phyloP scores from a whole-genome alignment of 345 rosid species.

The Rhodomyrtus tomentosa region DNA sequence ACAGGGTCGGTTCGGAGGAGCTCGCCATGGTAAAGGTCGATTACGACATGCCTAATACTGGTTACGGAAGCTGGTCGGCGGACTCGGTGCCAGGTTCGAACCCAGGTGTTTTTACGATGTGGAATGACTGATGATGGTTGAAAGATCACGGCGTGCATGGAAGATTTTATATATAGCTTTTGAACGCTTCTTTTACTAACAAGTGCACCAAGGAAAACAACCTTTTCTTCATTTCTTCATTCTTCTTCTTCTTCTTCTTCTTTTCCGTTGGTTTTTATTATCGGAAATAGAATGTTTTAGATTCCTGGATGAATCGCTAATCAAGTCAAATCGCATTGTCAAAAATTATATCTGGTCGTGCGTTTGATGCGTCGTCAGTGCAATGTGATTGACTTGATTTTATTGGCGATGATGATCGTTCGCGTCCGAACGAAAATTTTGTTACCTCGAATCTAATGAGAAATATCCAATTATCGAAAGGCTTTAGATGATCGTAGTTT shows the following conservation, averaged over 20 bases:
- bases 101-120: constrained; percentile 72
- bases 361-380: not conserved
- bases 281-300: not conserved
- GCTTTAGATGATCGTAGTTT: not conserved
- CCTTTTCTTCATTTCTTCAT: not conserved
- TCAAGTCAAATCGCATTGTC: not conserved
- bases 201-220: not conserved
- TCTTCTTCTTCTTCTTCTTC: not conserved
- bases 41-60: constrained; percentile 62
- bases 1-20: constrained; percentile 39
- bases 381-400: not conserved
- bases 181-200: not conserved
- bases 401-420: not conserved
- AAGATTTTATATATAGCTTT: not conserved
- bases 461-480: not conserved
- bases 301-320: not conserved
- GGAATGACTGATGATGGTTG: constrained; percentile 49
- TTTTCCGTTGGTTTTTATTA: not conserved
- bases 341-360: not conserved
- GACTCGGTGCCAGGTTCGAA: constrained; percentile 70
- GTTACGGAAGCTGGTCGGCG: constrained; percentile 61
- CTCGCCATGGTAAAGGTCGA: constrained; percentile 68
- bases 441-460: not conserved
- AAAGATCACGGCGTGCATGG: not conserved
- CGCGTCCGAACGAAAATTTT: not conserved